These are phyloP conservation scores for Ophiostoma perfectum DNA, from an alignment of 2,329 filamentous ascomycete species.

Conservation along the genomic window DNA sequence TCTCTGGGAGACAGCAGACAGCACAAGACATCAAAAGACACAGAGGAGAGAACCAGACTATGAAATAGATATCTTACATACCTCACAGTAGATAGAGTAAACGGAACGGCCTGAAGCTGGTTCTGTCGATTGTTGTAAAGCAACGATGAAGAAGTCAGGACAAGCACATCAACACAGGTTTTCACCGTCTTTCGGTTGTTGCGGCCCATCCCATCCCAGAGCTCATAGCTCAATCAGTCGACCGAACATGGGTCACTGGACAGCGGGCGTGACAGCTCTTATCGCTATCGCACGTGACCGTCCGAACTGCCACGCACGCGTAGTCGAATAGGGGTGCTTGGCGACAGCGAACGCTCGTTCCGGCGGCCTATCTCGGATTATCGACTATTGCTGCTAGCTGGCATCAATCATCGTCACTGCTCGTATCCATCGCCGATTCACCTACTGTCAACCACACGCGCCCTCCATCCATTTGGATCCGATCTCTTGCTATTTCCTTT, in stretches of 20 bases:
- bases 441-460: background rate
- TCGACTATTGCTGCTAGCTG: slow-evolving; percentile 5
- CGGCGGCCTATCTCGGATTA: slow-evolving; percentile 9
- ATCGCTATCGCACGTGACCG: background rate
- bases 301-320: background rate
- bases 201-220: background rate
- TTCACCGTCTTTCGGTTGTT: background rate
- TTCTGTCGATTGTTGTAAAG: no score
- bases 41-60: no score
- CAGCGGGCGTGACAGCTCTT: background rate
- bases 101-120: no score
- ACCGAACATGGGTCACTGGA: background rate
- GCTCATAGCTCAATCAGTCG: background rate
- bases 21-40: no score
- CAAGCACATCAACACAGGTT: no score
- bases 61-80: no score
- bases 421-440: background rate
- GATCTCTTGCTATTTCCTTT: background rate
- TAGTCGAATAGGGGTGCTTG: background rate
- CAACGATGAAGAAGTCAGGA: no score
- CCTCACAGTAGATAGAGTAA: no score
- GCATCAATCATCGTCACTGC: background rate
- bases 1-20: no score
- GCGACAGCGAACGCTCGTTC: slow-evolving; percentile 2
- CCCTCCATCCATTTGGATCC: background rate